phyloP scores from a whole-genome alignment of 2,329 filamentous ascomycete species.

The Penicillium sp. region DNA sequence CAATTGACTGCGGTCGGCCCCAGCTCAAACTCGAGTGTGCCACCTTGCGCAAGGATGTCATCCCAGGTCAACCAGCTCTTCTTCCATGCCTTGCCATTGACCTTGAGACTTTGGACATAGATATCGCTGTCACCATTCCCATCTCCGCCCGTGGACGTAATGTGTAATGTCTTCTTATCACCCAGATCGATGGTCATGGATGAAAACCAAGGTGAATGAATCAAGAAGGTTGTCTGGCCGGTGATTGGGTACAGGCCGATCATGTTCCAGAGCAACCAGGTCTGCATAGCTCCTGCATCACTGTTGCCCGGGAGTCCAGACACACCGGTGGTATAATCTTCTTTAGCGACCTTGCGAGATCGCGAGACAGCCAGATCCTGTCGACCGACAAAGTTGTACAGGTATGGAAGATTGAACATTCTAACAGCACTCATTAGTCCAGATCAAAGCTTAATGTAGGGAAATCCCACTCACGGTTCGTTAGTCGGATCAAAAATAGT shows the following conservation, averaged over 20 bases:
- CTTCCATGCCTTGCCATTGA: conserved; percentile 65
- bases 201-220: conserved; percentile 64
- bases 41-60: conserved; percentile 65
- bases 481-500: conserved; percentile 69
- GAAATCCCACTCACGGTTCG: conserved; percentile 54
- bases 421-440: conserved; percentile 10
- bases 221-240: conserved; percentile 66
- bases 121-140: conserved; percentile 46
- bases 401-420: conserved; percentile 64
- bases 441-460: neutral
- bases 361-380: conserved; percentile 62
- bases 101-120: conserved; percentile 65
- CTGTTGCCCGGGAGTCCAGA: conserved; percentile 67
- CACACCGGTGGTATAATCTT: conserved; percentile 57
- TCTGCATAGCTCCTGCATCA: conserved; percentile 72
- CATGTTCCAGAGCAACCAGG: conserved; percentile 68
- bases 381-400: conserved; percentile 67
- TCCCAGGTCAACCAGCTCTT: conserved; percentile 67
- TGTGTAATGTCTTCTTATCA: conserved; percentile 52
- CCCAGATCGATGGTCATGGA: conserved; percentile 62
- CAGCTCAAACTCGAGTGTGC: conserved; percentile 65
- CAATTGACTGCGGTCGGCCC: conserved; percentile 55
- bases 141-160: conserved; percentile 55
- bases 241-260: conserved; percentile 68
- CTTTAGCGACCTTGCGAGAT: conserved; percentile 60